phyloP scores from a whole-genome alignment of 225 moss, liverwort and hornwort genomes.

The Thuidium tamariscinum region DNA sequence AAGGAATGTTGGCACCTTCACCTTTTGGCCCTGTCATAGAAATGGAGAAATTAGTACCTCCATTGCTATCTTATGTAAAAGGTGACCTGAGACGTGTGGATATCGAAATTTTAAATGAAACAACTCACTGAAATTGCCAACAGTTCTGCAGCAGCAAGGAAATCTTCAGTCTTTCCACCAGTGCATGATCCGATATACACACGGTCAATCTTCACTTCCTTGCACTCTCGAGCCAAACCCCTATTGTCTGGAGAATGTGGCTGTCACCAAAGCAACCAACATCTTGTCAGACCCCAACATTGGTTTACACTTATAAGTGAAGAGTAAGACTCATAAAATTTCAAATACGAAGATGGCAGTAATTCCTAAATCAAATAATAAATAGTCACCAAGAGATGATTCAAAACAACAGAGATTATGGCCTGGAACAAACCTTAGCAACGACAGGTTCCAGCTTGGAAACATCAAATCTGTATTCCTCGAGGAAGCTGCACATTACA shows the following conservation, averaged over 20 bases:
- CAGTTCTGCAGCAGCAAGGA: conserved; percentile 84
- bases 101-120: neutral
- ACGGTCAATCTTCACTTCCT: conserved; percentile 85
- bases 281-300: neutral
- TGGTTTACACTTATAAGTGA: neutral
- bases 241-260: conserved; percentile 98
- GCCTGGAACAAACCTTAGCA: conserved; percentile 55
- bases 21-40: conserved; percentile 50
- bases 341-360: neutral
- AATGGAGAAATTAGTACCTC: neutral
- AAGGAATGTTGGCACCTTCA: conserved; percentile 95
- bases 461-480: conserved; percentile 89
- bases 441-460: conserved; percentile 92
- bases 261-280: conserved; percentile 26
- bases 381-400: neutral
- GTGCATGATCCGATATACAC: conserved; percentile 98
- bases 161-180: conserved; percentile 99
- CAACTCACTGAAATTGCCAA: conserved; percentile 53
- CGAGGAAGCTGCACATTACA: conserved; percentile 42
- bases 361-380: neutral
- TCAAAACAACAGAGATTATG: neutral
- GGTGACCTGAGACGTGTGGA: neutral
- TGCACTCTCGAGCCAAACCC: conserved; percentile 73
- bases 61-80: neutral
- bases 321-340: neutral